Base-by-base conservation (phyloP, 208 protist species). In the Wallacemonas sp. region DNA sequence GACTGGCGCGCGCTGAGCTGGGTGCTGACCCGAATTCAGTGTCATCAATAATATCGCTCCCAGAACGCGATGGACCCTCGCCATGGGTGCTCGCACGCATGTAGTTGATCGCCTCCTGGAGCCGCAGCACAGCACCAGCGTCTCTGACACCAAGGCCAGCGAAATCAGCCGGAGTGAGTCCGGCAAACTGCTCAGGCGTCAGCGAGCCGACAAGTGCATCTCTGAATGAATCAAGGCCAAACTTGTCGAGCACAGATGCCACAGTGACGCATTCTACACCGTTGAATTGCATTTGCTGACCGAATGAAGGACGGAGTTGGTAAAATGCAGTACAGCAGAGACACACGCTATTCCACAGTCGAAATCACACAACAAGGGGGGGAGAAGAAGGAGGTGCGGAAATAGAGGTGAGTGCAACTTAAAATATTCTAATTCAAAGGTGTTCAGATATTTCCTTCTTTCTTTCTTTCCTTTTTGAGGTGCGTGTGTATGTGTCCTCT, bases 11-110 rank as follows among this genome's bases (percentile, higher is more conserved):
- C 28, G 51, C 51, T 2, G 51, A 58, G 51, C 26, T 31, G 5
- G 51, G 51, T 21, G 51, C 51, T 9, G 24, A 39, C 42, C 44
- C 27, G 21, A 51, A 31, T 34, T 60, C 61, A 26, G 14, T 36
- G 11, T 65, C 68, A 54, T 81, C 71, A 28, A 80, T 34, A 19
- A 81, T 65, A 47, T 81, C 75, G 34, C 75, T 81, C 36, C 66
- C 70, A 0, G 79, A 65, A 19, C 72, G 78, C 0, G 77, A 78
- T 33, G 70, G 41, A 17, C 8, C 19, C 5, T 39, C 59, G 15
- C 15, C 28, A 24, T 41, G 28, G 12, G 19, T 67, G 27, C 44
- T 55, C 26, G 47, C 33, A 15, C 38, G 27, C 58, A 63, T 8
- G 26, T 34, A 51, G 41, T 27, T 73, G 12, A 83, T 71, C 24